Conservation (phyloP, 108 stramenopile species). For the Schizochytrium sp. region DNA sequence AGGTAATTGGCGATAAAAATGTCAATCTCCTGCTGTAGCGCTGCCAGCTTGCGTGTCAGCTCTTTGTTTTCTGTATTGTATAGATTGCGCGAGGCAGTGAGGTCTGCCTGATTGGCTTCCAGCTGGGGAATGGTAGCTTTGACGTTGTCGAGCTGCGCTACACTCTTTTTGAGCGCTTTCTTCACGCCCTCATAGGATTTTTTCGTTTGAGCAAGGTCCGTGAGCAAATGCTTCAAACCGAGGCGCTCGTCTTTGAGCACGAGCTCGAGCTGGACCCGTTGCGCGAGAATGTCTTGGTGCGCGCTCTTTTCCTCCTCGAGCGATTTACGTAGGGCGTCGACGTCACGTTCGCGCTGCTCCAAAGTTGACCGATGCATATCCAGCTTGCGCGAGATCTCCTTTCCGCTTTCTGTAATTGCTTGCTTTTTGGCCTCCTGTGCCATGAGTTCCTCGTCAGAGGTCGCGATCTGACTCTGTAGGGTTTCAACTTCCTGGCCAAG, state of each 20-base stretch:
- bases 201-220: neutral
- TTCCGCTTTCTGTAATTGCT: slow-evolving; percentile 29
- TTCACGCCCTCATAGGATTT: slow-evolving; percentile 24
- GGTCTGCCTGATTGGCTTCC: neutral
- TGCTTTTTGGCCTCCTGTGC: slow-evolving; percentile 25
- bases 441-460: slow-evolving; percentile 29
- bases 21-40: neutral
- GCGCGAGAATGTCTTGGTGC: slow-evolving; percentile 34
- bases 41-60: neutral
- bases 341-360: slow-evolving; percentile 40
- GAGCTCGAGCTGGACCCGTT: slow-evolving; percentile 33
- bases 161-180: slow-evolving; percentile 32
- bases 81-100: neutral
- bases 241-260: slow-evolving; percentile 36
- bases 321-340: slow-evolving; percentile 38
- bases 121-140: neutral
- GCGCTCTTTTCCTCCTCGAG: slow-evolving; percentile 40
- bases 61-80: neutral
- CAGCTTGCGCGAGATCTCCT: slow-evolving; percentile 30
- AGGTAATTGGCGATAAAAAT: slow-evolving; percentile 10
- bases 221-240: slow-evolving; percentile 12
- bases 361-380: slow-evolving; percentile 44
- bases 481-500: slow-evolving; percentile 30
- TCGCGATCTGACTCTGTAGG: neutral
- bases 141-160: slow-evolving; percentile 12